A percentile compares a stretch with the other conserved stretches of the same genome.
Evolutionary conservation across 2,329 filamentous ascomycete species (phyloP).

Genomic region (Epicoccum nigrum): DNA sequence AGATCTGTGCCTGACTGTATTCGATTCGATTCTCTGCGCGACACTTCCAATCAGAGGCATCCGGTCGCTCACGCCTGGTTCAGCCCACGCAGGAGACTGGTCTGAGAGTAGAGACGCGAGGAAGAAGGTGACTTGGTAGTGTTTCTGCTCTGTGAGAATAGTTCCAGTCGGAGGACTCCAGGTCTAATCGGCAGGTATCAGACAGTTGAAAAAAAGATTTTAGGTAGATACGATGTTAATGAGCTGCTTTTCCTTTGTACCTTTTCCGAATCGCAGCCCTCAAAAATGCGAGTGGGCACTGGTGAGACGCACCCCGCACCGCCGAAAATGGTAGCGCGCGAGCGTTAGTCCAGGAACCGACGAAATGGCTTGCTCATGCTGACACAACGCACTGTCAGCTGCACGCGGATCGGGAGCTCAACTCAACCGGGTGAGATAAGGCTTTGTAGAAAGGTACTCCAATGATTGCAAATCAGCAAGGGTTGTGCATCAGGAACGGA

Average conservation of each 20-base stretch:
- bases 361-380: constrained; percentile 12
- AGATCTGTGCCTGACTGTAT: too few species aligned
- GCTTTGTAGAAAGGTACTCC: constrained; percentile 4
- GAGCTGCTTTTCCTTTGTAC: background rate
- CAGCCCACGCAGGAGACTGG: background rate
- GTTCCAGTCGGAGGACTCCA: too few species aligned
- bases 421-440: constrained; percentile 4
- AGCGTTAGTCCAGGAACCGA: constrained; percentile 19
- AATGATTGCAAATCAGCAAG: background rate
- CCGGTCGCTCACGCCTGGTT: background rate
- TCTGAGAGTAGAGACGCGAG: too few species aligned
- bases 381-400: constrained; percentile 24
- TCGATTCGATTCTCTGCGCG: too few species aligned
- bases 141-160: too few species aligned
- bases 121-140: too few species aligned
- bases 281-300: too few species aligned
- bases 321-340: constrained; percentile 15
- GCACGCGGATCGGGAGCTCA: constrained; percentile 3
- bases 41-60: too few species aligned
- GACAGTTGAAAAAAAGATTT: too few species aligned
- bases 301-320: constrained; percentile 20
- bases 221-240: too few species aligned
- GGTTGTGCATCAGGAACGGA: background rate
- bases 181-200: too few species aligned
- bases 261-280: too few species aligned